Evolutionary conservation across 2,329 filamentous ascomycete species (phyloP).

Genomic region (Tolypocladium endophyticum): DNA sequence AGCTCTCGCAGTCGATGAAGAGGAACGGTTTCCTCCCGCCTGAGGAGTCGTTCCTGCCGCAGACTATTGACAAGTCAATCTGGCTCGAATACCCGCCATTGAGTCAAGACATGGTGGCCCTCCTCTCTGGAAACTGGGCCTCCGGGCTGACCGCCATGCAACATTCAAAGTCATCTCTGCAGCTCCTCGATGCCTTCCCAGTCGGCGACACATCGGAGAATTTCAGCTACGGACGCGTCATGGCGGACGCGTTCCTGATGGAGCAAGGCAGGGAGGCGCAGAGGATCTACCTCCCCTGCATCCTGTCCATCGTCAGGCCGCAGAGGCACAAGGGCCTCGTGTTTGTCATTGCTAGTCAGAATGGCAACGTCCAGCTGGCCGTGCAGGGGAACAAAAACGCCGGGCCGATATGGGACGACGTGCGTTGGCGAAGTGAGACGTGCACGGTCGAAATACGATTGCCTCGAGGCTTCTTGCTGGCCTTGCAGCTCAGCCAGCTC

Average conservation of each 20-base stretch:
- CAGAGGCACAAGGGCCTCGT: constrained; percentile 59
- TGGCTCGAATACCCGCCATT: constrained; percentile 72
- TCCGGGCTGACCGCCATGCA: constrained; percentile 37
- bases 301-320: constrained; percentile 65
- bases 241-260: constrained; percentile 63
- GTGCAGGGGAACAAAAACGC: constrained; percentile 58
- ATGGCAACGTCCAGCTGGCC: constrained; percentile 61
- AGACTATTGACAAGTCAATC: constrained; percentile 68
- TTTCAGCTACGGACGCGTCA: constrained; percentile 73
- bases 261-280: constrained; percentile 62
- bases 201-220: constrained; percentile 62
- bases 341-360: constrained; percentile 70
- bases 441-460: constrained; percentile 58
- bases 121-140: constrained; percentile 53
- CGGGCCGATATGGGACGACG: constrained; percentile 70
- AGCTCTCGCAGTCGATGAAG: constrained; percentile 73
- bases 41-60: constrained; percentile 57
- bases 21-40: constrained; percentile 69
- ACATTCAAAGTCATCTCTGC: constrained; percentile 34
- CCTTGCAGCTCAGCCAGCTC: constrained; percentile 59
- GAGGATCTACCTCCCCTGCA: constrained; percentile 58
- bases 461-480: constrained; percentile 65
- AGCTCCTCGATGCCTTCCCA: constrained; percentile 60
- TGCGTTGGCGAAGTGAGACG: constrained; percentile 64
- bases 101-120: constrained; percentile 58